A percentile compares a stretch with the other conserved stretches of the same genome.
Conservation (phyloP, 352 stramenopile species). For the Pythium monospermum region DNA sequence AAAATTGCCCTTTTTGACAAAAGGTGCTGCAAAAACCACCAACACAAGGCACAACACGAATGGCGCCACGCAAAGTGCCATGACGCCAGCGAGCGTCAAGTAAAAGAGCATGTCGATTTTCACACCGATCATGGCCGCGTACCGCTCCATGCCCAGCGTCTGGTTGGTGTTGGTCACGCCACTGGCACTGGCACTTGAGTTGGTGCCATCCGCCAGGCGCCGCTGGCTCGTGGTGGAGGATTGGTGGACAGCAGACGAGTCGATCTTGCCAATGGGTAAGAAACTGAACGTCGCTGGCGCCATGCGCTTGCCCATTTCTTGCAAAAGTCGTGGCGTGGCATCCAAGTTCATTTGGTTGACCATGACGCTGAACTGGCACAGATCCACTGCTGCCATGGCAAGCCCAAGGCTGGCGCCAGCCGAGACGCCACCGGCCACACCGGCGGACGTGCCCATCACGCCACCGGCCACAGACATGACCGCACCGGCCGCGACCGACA, state of each 20-base stretch:
- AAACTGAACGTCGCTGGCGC: constrained; percentile 56
- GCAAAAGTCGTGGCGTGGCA: constrained; percentile 58
- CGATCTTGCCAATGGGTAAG: constrained; percentile 54
- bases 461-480: constrained; percentile 61
- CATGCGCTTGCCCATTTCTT: constrained; percentile 77
- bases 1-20: constrained; percentile 60
- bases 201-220: constrained; percentile 1
- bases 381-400: constrained; percentile 62
- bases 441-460: constrained; percentile 45
- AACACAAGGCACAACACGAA: constrained; percentile 46
- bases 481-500: constrained; percentile 54
- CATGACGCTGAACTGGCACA: constrained; percentile 83
- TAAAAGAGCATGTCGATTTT: constrained; percentile 80
- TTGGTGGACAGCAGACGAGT: constrained; percentile 13
- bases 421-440: constrained; percentile 52
- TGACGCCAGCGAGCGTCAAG: constrained; percentile 65
- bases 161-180: constrained; percentile 23
- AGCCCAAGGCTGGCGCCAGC: constrained; percentile 60
- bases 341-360: constrained; percentile 84
- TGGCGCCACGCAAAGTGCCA: constrained; percentile 32
- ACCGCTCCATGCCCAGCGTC: constrained; percentile 69
- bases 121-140: constrained; percentile 68
- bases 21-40: constrained; percentile 39
- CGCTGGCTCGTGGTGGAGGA: neutral
- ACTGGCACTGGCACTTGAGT: constrained; percentile 11